Percentiles rank a stretch among this genome's conserved stretches.
Evolutionary conservation across 345 rosid genomes (phyloP).

Genomic region (Chamaenerion angustifolium): DNA sequence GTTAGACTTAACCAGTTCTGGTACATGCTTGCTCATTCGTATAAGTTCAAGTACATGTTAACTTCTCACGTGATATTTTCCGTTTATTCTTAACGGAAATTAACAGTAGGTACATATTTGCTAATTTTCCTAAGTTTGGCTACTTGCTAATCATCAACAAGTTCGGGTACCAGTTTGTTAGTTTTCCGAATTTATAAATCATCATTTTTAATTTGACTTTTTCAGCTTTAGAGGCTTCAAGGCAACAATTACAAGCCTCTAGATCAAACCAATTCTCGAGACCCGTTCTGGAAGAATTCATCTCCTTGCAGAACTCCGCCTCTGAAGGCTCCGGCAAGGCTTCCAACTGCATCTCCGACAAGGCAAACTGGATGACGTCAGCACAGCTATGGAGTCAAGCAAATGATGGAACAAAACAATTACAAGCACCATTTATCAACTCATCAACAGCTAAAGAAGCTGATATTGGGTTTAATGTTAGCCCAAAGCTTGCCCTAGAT

Average conservation of each 20-base stretch:
- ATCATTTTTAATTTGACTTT: too few relatives aligned
- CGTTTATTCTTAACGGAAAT: too few relatives aligned
- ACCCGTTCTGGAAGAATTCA: slow-evolving; percentile 89
- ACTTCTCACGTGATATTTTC: too few relatives aligned
- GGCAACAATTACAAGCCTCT: slow-evolving; percentile 62
- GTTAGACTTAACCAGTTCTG: too few relatives aligned
- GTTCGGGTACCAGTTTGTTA: too few relatives aligned
- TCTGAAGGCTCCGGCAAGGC: slow-evolving; percentile 27
- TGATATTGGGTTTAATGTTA: slow-evolving; percentile 34
- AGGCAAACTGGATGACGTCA: slow-evolving; percentile 82
- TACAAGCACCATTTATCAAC: too few relatives aligned
- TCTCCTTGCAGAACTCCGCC: slow-evolving; percentile 56
- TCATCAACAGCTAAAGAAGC: slow-evolving; percentile 24
- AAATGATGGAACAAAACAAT: slow-evolving; percentile 24
- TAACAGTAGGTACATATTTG: too few relatives aligned
- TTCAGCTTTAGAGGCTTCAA: slow-evolving; percentile 79
- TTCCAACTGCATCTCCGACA: slow-evolving; percentile 23
- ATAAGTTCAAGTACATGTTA: too few relatives aligned
- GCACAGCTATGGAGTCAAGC: slow-evolving; percentile 95
- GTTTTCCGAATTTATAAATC: too few relatives aligned
- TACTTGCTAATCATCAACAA: too few relatives aligned
- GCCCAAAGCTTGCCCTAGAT: slow-evolving; percentile 50
- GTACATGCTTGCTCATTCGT: too few relatives aligned
- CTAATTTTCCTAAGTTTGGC: too few relatives aligned
- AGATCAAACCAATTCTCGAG: slow-evolving; percentile 45